These are phyloP conservation scores for Krasilnikovozyma curviuscula DNA, from an alignment of 768 basidiomycete species.

Conservation along the genomic window DNA sequence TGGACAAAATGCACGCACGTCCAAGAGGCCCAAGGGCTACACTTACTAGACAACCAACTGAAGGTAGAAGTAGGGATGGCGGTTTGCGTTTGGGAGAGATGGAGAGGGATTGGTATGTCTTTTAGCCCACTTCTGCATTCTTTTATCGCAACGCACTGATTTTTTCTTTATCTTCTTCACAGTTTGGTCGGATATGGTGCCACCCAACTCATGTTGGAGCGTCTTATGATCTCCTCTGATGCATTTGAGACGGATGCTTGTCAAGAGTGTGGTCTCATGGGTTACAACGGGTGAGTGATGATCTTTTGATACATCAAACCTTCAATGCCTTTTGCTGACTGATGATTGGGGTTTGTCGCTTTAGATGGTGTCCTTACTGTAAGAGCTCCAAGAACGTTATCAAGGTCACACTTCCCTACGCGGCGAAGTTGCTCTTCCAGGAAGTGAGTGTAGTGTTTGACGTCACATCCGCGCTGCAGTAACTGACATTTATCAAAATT, in stretches of 20 bases:
- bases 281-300: conserved; percentile 28
- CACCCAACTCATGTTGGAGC: conserved; percentile 83
- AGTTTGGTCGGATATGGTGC: conserved; percentile 86
- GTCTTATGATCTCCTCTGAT: conserved; percentile 97
- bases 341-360: neutral
- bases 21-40: conserved; percentile 94
- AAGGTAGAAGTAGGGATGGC: conserved; percentile 93
- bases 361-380: conserved; percentile 85
- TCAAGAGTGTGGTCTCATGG: conserved; percentile 81
- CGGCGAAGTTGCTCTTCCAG: conserved; percentile 46
- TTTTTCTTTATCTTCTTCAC: neutral
- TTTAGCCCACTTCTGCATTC: neutral
- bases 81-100: conserved; percentile 94
- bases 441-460: conserved; percentile 20
- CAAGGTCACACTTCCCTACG: conserved; percentile 86
- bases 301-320: neutral
- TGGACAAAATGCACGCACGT: conserved; percentile 99
- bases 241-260: conserved; percentile 95
- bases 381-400: conserved; percentile 94
- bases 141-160: neutral
- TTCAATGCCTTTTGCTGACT: neutral
- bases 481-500: neutral
- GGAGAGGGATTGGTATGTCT: conserved; percentile 72
- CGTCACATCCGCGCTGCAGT: neutral
- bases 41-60: conserved; percentile 89